Conservation (phyloP, 2,329 filamentous ascomycete genomes). For the Cryphonectria parasitica region DNA sequence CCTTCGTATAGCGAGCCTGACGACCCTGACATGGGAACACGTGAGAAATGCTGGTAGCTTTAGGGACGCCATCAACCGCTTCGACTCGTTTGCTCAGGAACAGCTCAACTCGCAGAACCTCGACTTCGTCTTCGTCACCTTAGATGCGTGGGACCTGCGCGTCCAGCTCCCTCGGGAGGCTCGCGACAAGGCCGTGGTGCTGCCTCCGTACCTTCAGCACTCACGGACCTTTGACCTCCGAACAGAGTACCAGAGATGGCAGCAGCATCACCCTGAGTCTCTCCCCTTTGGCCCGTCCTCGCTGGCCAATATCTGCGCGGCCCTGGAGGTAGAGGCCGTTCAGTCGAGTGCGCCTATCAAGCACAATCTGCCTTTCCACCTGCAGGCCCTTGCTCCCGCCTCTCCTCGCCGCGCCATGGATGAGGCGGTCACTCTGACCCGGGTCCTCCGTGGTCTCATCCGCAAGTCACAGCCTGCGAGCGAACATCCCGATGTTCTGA, state of each 20-base stretch:
- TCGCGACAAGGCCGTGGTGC: conserved; percentile 95
- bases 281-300: conserved; percentile 95
- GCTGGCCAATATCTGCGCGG: conserved; percentile 96
- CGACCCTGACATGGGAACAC: conserved; percentile 98
- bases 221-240: conserved; percentile 96
- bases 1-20: conserved; percentile 76
- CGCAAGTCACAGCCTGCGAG: conserved; percentile 93
- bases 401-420: conserved; percentile 97
- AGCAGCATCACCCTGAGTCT: conserved; percentile 96
- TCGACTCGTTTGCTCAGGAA: conserved; percentile 91
- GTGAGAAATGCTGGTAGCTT: conserved; percentile 97
- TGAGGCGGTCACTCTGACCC: conserved; percentile 90
- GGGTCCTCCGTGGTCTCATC: conserved; percentile 89
- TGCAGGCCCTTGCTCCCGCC: conserved; percentile 92
- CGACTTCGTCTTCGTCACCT: conserved; percentile 97
- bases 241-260: conserved; percentile 98
- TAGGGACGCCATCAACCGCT: conserved; percentile 93
- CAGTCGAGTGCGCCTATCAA: conserved; percentile 98
- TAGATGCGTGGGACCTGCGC: conserved; percentile 97
- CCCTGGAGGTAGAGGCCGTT: conserved; percentile 95
- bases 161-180: conserved; percentile 97
- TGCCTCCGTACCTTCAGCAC: conserved; percentile 96
- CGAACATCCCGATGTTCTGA: conserved; percentile 93
- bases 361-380: conserved; percentile 96
- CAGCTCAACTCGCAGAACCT: conserved; percentile 88